Evolutionary conservation across 306 rosid species (phyloP).

Genomic region (Lotus japonicus): DNA sequence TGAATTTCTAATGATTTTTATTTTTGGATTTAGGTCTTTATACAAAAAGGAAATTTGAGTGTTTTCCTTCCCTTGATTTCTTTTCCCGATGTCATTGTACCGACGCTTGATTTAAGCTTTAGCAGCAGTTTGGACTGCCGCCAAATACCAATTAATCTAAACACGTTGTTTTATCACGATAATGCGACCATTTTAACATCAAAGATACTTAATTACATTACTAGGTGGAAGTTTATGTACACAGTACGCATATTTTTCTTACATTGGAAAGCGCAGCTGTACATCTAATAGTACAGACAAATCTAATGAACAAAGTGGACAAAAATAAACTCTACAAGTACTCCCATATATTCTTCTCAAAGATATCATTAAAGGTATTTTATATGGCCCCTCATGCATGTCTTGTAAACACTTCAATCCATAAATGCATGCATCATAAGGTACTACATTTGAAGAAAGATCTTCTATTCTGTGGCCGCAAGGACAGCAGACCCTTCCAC

Average conservation of each 20-base stretch:
- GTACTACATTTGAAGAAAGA: background rate
- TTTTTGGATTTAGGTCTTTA: too few relatives aligned
- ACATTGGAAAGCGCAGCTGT: slow-evolving; percentile 18
- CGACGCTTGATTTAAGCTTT: too few relatives aligned
- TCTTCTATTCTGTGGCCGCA: slow-evolving; percentile 56
- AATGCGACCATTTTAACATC: too few relatives aligned
- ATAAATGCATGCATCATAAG: background rate
- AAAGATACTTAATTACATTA: too few relatives aligned
- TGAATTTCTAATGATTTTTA: too few relatives aligned
- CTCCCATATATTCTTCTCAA: slow-evolving; percentile 1
- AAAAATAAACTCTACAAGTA: background rate
- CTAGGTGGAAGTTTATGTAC: too few relatives aligned
- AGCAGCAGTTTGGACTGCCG: too few relatives aligned
- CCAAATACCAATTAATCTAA: too few relatives aligned
- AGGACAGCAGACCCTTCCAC: slow-evolving; percentile 78
- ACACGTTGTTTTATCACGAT: too few relatives aligned
- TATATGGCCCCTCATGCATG: slow-evolving; percentile 27
- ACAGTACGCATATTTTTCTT: slow-evolving; percentile 17
- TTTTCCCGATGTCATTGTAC: too few relatives aligned
- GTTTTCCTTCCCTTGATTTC: too few relatives aligned
- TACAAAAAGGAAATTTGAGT: too few relatives aligned
- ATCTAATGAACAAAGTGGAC: slow-evolving; percentile 8
- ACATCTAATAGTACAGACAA: slow-evolving; percentile 24
- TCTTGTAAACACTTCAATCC: slow-evolving; percentile 17
- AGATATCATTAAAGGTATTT: slow-evolving; percentile 9